Conservation (phyloP, 345 rosid species). For the Rhodamnia argentea region DNA sequence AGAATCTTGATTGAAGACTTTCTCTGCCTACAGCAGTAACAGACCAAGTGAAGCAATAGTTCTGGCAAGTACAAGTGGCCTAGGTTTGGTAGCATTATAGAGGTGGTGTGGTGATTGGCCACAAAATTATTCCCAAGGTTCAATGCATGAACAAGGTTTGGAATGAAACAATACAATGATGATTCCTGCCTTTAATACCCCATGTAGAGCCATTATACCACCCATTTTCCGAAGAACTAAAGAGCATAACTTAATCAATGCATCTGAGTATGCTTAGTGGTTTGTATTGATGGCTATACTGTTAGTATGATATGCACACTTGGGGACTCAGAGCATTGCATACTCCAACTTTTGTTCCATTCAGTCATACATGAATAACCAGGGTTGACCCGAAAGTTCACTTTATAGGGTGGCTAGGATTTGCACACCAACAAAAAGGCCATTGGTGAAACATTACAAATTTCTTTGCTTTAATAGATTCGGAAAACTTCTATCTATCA, state of each 20-base stretch:
- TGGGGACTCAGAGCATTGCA: not conserved
- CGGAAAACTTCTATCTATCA: not conserved
- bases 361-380: not conserved
- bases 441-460: not conserved
- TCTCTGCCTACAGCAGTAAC: conserved; percentile 65
- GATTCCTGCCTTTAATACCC: not conserved
- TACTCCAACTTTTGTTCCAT: not conserved
- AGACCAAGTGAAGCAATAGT: not conserved
- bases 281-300: not conserved
- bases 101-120: not conserved
- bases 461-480: not conserved
- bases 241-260: not conserved
- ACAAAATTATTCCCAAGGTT: not conserved
- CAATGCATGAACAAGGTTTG: not conserved
- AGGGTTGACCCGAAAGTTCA: not conserved
- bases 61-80: not conserved
- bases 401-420: not conserved
- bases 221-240: not conserved
- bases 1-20: conserved; percentile 87
- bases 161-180: not conserved
- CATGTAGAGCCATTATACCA: not conserved
- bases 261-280: not conserved
- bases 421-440: not conserved
- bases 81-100: not conserved
- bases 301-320: not conserved